These are phyloP conservation scores for Aspergillus novofumigatus DNA, from an alignment of 2,329 filamentous ascomycete genomes.

Conservation along the genomic window DNA sequence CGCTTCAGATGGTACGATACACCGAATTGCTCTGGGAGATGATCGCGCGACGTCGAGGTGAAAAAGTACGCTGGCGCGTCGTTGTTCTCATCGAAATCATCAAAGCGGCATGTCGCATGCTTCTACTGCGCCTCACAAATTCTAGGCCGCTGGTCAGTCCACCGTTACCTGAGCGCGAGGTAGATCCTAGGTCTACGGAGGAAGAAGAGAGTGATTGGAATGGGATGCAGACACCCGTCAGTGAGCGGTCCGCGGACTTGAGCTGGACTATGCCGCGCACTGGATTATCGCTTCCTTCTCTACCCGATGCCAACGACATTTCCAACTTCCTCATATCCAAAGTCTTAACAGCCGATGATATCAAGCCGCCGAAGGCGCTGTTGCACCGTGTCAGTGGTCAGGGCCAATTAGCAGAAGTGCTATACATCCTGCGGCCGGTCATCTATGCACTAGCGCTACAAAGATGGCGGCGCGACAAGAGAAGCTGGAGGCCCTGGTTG, in stretches of 20 bases:
- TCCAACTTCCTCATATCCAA: constrained; percentile 82
- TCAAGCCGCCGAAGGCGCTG: constrained; percentile 83
- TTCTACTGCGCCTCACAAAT: constrained; percentile 77
- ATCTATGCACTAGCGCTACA: constrained; percentile 82
- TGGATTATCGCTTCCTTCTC: constrained; percentile 73
- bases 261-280: constrained; percentile 95
- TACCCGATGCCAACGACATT: constrained; percentile 78
- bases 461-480: constrained; percentile 64
- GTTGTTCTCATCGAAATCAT: constrained; percentile 79
- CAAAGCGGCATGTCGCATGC: constrained; percentile 78
- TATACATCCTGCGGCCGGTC: constrained; percentile 86
- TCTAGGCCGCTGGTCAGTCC: constrained; percentile 78
- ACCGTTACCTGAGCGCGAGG: constrained; percentile 78
- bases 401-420: constrained; percentile 79
- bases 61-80: constrained; percentile 77
- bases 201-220: constrained; percentile 44
- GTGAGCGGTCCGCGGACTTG: constrained; percentile 40
- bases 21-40: constrained; percentile 97
- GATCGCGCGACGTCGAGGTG: constrained; percentile 79
- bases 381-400: constrained; percentile 69
- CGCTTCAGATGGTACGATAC: constrained; percentile 87
- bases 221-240: constrained; percentile 43
- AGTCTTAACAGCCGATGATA: constrained; percentile 91
- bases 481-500: constrained; percentile 88
- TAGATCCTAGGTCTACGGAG: constrained; percentile 60